Base-by-base conservation (phyloP, 345 rosid species). In the Salix caprea region DNA sequence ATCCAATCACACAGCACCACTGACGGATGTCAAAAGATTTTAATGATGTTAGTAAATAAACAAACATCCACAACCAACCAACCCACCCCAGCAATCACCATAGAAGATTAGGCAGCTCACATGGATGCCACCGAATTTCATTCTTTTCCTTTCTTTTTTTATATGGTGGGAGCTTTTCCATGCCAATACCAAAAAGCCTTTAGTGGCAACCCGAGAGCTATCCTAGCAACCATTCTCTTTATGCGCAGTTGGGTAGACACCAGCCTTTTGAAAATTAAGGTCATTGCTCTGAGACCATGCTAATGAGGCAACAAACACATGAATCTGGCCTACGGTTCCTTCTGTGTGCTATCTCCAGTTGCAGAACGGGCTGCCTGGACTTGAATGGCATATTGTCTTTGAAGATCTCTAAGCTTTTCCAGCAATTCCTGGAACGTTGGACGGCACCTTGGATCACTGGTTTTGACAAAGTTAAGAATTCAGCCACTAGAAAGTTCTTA, bases 391-490 rank as follows among this genome's bases (percentile, higher is more conserved):
- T 78, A 88, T 65, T 88, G 91, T 71, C 94, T 93, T 73, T 91
- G 98, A 71, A 92, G 76, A 80, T 96, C 98, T 85, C 89, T 87
- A 62, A 92, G 88, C 82, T 76, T 93, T 60, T 93, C 93, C 83
- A 96, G 79, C 73, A 96, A 84, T 81, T 93, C 99, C 83, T 88
- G 97, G 91, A 96, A 91, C 13, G 92, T 75, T 21, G 99, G 97
- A 40, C 98, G 90, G 80, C 82, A 28, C 62, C 84, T 83, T 10
- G 96, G 87, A 86, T 96, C 97, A 28, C 99, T 96, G 90, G 30
- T 76, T 78, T 42, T 7, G 52, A 72, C 73, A 79, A 26, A 76
- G 82, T 66, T 60, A 65, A 18, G 44, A 37, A 67, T 67, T 50
- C 19, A 66, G 24, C 4, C 21, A 66, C 74, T 65, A 85, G 77